A percentile compares a stretch with the other conserved stretches of the same genome.
Conservation (phyloP, 306 rosid species). For the Geum urbanum region DNA sequence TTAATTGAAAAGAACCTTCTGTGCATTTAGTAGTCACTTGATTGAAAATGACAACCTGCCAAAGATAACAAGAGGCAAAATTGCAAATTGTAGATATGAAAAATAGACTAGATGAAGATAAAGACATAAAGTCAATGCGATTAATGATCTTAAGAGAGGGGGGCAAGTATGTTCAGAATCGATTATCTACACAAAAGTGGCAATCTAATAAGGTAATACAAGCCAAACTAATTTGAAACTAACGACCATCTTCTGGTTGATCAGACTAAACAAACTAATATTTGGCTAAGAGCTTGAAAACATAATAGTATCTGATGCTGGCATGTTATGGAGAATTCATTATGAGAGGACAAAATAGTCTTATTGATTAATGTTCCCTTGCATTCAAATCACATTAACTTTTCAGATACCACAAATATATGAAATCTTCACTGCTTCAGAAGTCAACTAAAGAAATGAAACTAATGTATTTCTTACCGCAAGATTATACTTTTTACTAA, state of each 20-base stretch:
- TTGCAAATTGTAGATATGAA: background rate
- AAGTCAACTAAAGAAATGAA: slow-evolving; percentile 19
- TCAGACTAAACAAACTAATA: background rate
- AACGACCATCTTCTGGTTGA: background rate
- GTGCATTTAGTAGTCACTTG: slow-evolving; percentile 73
- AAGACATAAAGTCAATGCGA: background rate
- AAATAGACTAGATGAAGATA: background rate
- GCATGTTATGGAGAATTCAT: background rate
- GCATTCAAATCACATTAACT: background rate
- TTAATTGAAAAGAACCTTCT: slow-evolving; percentile 84
- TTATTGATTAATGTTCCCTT: background rate
- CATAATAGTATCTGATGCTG: background rate
- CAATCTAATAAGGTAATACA: slow-evolving; percentile 3
- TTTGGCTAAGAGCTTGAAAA: background rate
- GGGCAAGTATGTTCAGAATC: background rate
- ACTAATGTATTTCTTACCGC: slow-evolving; percentile 54
- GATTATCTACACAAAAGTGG: background rate
- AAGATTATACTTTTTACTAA: slow-evolving; percentile 51
- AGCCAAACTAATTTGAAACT: background rate
- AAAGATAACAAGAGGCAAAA: slow-evolving; percentile 13
- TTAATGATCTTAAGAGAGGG: background rate
- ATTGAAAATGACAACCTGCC: slow-evolving; percentile 84
- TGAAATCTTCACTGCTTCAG: slow-evolving; percentile 8
- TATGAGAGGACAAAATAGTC: background rate
- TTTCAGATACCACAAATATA: background rate